Evolutionary conservation across 106 monocot genomes (phyloP).

Genomic region (Acanthochlamys bracteata): DNA sequence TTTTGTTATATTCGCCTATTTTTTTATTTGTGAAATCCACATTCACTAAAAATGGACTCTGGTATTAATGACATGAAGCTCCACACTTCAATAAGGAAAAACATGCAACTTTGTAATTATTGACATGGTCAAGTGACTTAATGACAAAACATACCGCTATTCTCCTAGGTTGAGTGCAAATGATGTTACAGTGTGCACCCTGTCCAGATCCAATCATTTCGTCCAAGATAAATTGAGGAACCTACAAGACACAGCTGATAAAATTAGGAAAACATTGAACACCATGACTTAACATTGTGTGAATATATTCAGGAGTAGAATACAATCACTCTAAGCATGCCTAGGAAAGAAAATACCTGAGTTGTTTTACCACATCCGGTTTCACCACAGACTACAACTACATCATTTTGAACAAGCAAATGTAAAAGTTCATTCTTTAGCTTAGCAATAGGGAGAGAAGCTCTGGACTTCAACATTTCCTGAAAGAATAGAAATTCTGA

Average conservation of each 20-base stretch:
- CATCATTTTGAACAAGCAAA: slow-evolving; percentile 63
- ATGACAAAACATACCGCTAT: slow-evolving; percentile 60
- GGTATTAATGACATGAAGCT: no score
- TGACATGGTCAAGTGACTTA: no score
- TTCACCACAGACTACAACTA: slow-evolving; percentile 91
- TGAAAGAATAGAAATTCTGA: slow-evolving; percentile 25
- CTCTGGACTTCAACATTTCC: slow-evolving; percentile 82
- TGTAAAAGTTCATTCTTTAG: slow-evolving; percentile 54
- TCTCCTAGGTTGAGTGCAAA: slow-evolving; percentile 96
- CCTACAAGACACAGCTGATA: slow-evolving; percentile 30
- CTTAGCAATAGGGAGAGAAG: slow-evolving; percentile 69
- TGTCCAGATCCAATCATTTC: slow-evolving; percentile 75
- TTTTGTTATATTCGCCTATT: no score
- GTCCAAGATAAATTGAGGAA: slow-evolving; percentile 97
- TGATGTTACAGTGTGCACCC: slow-evolving; percentile 73
- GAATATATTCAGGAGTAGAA: no score
- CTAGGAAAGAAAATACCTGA: slow-evolving; percentile 43
- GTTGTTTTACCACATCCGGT: slow-evolving; percentile 99
- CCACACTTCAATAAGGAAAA: neutral
- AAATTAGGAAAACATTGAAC: no score
- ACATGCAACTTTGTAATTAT: no score
- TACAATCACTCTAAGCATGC: no score
- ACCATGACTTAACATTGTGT: no score
- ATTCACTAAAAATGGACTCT: no score
- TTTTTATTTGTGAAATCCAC: no score